Percentiles rank a stretch among this genome's conserved stretches.
Conservation (phyloP, 2,329 filamentous ascomycete species). For the Alternaria brassicae region DNA sequence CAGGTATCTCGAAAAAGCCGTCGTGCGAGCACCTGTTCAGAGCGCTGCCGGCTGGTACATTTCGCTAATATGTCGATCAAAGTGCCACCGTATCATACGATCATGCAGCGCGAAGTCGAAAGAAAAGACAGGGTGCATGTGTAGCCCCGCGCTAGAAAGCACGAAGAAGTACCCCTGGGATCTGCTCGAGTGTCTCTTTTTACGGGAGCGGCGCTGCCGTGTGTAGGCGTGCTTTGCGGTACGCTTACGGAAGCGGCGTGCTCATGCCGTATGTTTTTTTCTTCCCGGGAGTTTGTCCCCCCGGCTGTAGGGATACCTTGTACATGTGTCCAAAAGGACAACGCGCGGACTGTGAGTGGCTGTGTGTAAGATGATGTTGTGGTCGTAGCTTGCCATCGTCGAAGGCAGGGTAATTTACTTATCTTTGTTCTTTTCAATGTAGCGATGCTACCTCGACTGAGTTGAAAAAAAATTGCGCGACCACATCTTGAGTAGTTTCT, state of each 20-base stretch:
- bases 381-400: background rate
- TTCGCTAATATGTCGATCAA: background rate
- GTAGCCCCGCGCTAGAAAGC: constrained; percentile 2
- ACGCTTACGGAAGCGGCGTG: constrained; percentile 1
- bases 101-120: background rate
- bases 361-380: background rate
- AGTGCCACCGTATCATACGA: background rate
- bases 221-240: background rate
- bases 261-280: background rate
- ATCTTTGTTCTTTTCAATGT: background rate
- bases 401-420: background rate
- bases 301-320: background rate
- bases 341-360: constrained; percentile 2
- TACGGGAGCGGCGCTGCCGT: background rate
- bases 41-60: background rate
- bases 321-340: background rate
- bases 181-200: background rate
- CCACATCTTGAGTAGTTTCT: background rate
- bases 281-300: background rate
- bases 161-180: background rate
- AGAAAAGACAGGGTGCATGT: constrained; percentile 1
- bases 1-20: background rate
- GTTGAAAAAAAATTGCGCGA: background rate
- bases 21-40: background rate
- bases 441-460: background rate